A percentile compares a stretch with the other conserved stretches of the same genome.
These are phyloP conservation scores for Laetiporus sulphureus DNA, from an alignment of 1,284 basidiomycete species.

Conservation along the genomic window DNA sequence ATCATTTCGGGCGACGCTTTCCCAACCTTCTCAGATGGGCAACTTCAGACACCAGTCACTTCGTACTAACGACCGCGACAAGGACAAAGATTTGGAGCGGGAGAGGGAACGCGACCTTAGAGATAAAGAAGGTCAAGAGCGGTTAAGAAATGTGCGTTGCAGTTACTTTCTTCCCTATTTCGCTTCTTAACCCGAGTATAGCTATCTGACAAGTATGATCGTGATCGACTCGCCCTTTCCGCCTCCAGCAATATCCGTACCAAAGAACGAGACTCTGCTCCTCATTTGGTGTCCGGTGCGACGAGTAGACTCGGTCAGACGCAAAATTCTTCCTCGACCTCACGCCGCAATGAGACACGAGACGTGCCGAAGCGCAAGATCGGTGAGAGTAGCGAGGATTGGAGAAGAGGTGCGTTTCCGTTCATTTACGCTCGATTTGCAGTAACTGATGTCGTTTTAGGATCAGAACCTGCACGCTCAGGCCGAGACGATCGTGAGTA, in stretches of 20 bases:
- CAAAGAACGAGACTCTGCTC: conserved; percentile 64
- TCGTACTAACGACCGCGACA: conserved; percentile 59
- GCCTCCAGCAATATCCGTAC: conserved; percentile 37
- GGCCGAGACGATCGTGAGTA: conserved; percentile 56
- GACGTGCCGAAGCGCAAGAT: conserved; percentile 61
- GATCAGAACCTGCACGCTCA: conserved; percentile 42
- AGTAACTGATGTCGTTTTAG: conserved; percentile 22
- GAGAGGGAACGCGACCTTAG: conserved; percentile 60
- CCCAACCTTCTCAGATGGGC: conserved; percentile 83
- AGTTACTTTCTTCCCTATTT: background rate
- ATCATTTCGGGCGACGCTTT: conserved; percentile 62
- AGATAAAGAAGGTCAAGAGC: conserved; percentile 71
- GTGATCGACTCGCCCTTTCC: conserved; percentile 60
- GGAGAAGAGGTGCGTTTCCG: conserved; percentile 60
- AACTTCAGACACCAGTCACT: conserved; percentile 82
- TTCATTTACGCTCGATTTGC: background rate
- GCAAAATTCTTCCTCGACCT: conserved; percentile 30
- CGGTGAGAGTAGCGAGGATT: conserved; percentile 70
- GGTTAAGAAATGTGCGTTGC: conserved; percentile 59
- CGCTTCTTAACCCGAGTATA: conserved; percentile 23
- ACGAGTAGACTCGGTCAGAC: conserved; percentile 36
- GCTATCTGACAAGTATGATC: conserved; percentile 82
- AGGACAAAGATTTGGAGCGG: conserved; percentile 51
- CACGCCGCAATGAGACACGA: conserved; percentile 48
- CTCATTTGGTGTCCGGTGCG: conserved; percentile 45